Base-by-base conservation (phyloP, 495 filamentous ascomycete genomes). In the Trichocladium antarcticum region DNA sequence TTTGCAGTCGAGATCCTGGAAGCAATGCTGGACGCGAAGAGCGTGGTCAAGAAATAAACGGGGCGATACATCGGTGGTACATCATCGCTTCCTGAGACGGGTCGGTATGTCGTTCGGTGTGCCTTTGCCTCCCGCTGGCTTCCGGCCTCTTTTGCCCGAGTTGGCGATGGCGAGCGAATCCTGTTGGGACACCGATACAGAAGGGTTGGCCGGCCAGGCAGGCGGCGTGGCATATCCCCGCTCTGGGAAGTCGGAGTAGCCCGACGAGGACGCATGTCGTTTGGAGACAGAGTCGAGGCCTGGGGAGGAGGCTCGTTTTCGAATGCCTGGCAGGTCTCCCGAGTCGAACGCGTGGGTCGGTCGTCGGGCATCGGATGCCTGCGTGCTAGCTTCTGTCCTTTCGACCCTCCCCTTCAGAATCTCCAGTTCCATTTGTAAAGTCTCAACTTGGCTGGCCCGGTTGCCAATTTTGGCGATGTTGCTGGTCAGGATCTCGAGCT, bases 351-450 rank as follows among this genome's bases (percentile, higher is more conserved):
- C 29, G 8, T 11, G 37, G 6, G 1, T 46, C 46, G 1, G 37
- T n/a, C 2, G 29, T n/a, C n/a, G n/a, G n/a, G n/a, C 1, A 10
- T 47, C 42, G 9, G 21, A 32, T 12, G 28, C n/a, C 22, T 50
- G 41, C 12, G 37, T 47, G 37, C 38, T 49, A 6, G 48, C 41
- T 29, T 68, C 65, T 6, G 61, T 48, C 22, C 61, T 49, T 22
- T 66, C 56, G 14, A 70, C 47, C 7, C 65, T 55, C 6, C 58
- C 59, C 47, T 66, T 68, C 17, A 69, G 34, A 2, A 71, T 59
- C 39, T 66, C 61, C 11, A 70, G 49, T 45, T 70, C 68, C 64
- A 67, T 69, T 51, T 65, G 64, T 17, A 68, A 52, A 5, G 55
- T 59, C 48, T 72, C 67, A 8, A 69, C 67, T 34, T 69, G 59